Percentiles rank a stretch among this genome's conserved stretches.
Conservation (phyloP, 345 rosid genomes). For the Pelargonium nanum region DNA sequence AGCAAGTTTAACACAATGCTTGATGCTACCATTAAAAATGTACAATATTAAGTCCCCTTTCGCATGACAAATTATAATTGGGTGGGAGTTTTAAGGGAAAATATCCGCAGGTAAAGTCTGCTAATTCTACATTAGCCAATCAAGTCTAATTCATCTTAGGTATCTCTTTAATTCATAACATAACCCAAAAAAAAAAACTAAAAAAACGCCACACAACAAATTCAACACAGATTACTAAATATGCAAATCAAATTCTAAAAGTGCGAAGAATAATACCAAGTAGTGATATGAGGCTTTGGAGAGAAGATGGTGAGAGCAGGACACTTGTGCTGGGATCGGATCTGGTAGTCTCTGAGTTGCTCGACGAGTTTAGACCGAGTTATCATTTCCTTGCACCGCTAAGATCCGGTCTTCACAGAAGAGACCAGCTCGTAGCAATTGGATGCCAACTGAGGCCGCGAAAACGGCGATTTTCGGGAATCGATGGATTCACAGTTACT, state of each 20-base stretch:
- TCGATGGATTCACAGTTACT: background rate
- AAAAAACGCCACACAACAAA: background rate
- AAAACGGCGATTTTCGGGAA: background rate
- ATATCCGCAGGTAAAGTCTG: background rate
- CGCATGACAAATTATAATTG: background rate
- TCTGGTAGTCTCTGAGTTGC: conserved; percentile 43
- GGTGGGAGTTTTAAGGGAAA: too few species aligned
- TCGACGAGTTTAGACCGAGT: conserved; percentile 52
- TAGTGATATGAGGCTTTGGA: conserved; percentile 30
- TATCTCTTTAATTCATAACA: too few species aligned
- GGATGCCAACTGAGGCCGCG: background rate
- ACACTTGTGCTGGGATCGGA: conserved; percentile 38
- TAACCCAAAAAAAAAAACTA: background rate
- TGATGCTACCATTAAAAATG: too few species aligned
- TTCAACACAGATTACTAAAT: too few species aligned
- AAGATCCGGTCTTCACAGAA: background rate
- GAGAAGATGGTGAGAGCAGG: conserved; percentile 42
- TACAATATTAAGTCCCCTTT: too few species aligned
- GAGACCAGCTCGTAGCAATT: background rate
- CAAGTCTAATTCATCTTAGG: too few species aligned
- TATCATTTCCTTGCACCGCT: conserved; percentile 27
- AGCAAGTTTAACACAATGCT: too few species aligned
- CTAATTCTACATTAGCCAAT: background rate
- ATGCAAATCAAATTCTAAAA: background rate
- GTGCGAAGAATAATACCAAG: conserved; percentile 17